These are phyloP conservation scores for Cercophora newfieldiana DNA, from an alignment of 495 filamentous ascomycete genomes.

Conservation along the genomic window DNA sequence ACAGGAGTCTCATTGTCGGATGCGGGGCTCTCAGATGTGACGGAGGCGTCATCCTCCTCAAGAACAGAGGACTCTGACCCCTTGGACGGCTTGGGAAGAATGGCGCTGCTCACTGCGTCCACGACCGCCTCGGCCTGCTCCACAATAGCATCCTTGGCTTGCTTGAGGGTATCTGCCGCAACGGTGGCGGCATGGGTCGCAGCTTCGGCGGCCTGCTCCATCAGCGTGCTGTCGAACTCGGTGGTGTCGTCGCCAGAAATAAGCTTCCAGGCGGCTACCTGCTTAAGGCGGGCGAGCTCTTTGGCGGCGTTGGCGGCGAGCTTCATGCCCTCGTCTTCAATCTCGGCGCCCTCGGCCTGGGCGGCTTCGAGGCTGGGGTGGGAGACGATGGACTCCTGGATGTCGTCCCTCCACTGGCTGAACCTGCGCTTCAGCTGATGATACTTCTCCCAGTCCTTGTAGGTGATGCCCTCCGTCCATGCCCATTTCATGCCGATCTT, in stretches of 20 bases:
- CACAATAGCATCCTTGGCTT: conserved; percentile 22
- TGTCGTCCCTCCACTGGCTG: conserved; percentile 79
- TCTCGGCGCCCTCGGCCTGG: conserved; percentile 62
- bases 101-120: conserved; percentile 12
- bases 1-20: not conserved
- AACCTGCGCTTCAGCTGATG: conserved; percentile 80
- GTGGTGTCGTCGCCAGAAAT: conserved; percentile 70
- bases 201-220: conserved; percentile 45
- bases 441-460: conserved; percentile 95
- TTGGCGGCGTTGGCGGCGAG: conserved; percentile 78
- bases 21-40: too few relatives aligned
- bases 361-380: conserved; percentile 74
- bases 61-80: too few relatives aligned
- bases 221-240: conserved; percentile 62
- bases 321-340: conserved; percentile 76
- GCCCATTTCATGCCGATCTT: conserved; percentile 98
- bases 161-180: conserved; percentile 15
- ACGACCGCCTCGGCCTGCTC: conserved; percentile 21
- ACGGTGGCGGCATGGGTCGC: not conserved
- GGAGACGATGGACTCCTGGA: conserved; percentile 67
- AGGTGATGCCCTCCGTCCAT: conserved; percentile 91
- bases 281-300: conserved; percentile 81
- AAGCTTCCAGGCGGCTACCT: conserved; percentile 84
- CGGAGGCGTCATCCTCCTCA: too few relatives aligned
- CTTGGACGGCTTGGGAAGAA: not conserved